Evolutionary conservation across 176 grass and related monocot genomes (phyloP).

Genomic region (Aegilops tauschii): DNA sequence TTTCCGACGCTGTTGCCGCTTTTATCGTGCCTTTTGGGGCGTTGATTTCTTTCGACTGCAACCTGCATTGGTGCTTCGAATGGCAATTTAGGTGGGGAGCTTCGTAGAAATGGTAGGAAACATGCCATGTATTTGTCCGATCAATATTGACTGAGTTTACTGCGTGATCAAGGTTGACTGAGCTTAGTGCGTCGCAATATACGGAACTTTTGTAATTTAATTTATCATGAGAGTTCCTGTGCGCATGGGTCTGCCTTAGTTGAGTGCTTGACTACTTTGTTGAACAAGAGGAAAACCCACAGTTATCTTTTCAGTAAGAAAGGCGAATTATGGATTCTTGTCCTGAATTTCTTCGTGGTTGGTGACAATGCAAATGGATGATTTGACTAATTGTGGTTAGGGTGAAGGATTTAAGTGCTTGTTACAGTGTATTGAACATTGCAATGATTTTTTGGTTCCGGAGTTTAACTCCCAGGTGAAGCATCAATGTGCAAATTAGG

Average conservation of each 20-base stretch:
- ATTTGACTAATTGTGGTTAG: neutral
- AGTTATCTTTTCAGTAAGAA: neutral
- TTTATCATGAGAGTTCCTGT: neutral
- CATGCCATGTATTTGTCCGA: neutral
- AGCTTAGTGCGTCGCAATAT: conserved; percentile 10
- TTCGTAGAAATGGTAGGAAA: neutral
- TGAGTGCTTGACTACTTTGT: neutral
- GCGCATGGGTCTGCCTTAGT: neutral
- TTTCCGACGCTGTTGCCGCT: neutral
- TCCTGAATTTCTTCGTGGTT: neutral
- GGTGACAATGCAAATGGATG: neutral
- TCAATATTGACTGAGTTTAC: neutral
- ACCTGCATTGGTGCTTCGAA: neutral
- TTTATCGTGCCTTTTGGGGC: neutral
- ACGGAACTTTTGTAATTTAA: neutral
- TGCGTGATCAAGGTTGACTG: neutral
- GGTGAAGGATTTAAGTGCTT: neutral
- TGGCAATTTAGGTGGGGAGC: neutral
- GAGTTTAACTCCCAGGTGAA: conserved; percentile 5
- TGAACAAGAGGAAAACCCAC: neutral
- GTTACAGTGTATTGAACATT: conserved; percentile 3
- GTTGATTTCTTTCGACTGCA: neutral
- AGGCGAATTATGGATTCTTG: neutral
- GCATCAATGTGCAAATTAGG: neutral
- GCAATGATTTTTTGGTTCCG: conserved; percentile 1